Evolutionary conservation across 495 filamentous ascomycete species (phyloP), one percentile per base, ranked within the genome.

Genomic region (Penicillium cinerascens): DNA sequence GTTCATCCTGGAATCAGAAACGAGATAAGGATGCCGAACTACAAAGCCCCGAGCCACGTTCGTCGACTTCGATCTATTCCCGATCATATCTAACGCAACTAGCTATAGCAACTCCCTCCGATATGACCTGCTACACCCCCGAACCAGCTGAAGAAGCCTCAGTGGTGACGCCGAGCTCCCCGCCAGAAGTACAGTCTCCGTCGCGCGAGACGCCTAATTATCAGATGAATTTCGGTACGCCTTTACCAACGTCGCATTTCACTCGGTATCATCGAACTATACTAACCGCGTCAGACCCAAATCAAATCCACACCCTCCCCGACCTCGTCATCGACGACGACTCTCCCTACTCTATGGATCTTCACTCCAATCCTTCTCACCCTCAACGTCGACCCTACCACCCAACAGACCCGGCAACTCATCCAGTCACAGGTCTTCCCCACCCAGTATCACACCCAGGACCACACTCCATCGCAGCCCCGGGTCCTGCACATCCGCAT

Each of bases 51-150:
- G 71, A 74, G 44, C 69, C 71, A 26, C 50, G 71, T 74, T 56
- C 27, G 69, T 61, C 25, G 10, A 13, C 11, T 16, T 41, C 11
- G 11, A 33, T 16, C 8, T 44, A 10, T 15, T 25, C 17, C 15
- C 27, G 22, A n/a, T 9, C 2, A 47, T 40, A 38, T 43, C 36
- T 50, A 15, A 38, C 11, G 37, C 51, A 54, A 51, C 48, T 33
- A 27, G 38, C n/a, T 26, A 11, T 44, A 74, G 71, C 56, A 40
- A 74, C 71, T n/a, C 71, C 71, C 6, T 70, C 71, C 33, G 71
- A 74, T 47, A 74, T 74, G 68, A 70, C 66, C 33, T 74, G 69
- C 52, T 72, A 65, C 49, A 74, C 71, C 2, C 71, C 71, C 3
- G 65, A 68, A 43, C 69, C 66, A 16, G 49, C 58, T 6, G 69